Evolutionary conservation across 306 rosid genomes (phyloP), one percentile per base, ranked within the genome.

Genomic region (Canavalia gladiata): DNA sequence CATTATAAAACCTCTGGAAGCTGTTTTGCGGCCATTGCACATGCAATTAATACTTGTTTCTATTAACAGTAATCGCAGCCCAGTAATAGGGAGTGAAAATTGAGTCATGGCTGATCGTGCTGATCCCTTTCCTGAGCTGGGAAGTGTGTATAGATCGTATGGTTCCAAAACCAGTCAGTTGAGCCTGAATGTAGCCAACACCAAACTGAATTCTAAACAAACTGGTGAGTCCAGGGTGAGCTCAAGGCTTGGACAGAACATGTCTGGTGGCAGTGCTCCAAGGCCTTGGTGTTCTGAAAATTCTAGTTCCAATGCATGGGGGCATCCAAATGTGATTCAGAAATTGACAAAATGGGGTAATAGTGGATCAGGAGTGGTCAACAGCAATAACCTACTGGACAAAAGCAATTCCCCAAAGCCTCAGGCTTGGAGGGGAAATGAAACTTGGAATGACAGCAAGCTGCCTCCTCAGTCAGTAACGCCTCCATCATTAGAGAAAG

Each of bases 41-140:
- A n/a, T 28, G 2, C 62, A 33, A 69, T 76, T 77, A n/a, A 55
- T n/a, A 12, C 33, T 66, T 11, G 8, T 47, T 63, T 41, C 43
- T 64, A 63, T 34, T 60, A 34, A 57, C 71, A 74, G 74, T 5
- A 55, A 37, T 69, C 51, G 31, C 50, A 29, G 8, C 6, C 47
- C 70, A 9, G 25, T 1, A 39, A 5, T 18, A 75, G 82, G 60
- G 60, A 31, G 66, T 80, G 57, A 45, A 42, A 57, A 58, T 58
- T 76, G 72, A 78, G 64, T 41, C 25, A 87, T 87, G 90, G 81
- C 73, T 3, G 88, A 76, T 49, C 43, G 5, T 45, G 35, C 57
- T 6, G 83, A 87, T 79, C 45, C 77, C 12, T 87, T 87, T 85
- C 88, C 88, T 11, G 35, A 34, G 73, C 34, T 87, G 83, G 75